phyloP scores from a whole-genome alignment of 768 basidiomycete species.

The Grammothele lineata region DNA sequence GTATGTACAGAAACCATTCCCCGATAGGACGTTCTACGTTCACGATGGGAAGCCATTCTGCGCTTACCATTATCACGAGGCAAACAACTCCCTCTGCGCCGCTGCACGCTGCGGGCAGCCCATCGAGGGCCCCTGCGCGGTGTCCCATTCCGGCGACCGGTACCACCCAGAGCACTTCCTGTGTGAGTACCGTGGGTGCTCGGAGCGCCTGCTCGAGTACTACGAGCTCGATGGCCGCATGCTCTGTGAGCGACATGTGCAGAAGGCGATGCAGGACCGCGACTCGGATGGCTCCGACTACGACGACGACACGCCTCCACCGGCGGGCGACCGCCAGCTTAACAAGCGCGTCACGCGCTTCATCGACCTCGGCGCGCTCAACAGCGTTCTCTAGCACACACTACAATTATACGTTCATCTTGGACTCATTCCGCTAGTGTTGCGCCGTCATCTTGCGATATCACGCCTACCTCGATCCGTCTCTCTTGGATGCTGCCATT shows the following conservation, averaged over 20 bases:
- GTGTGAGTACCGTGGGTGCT: conserved; percentile 67
- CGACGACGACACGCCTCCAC: conserved; percentile 10
- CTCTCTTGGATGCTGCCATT: background rate
- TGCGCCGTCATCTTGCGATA: background rate
- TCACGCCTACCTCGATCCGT: background rate
- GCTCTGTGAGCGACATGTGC: conserved; percentile 82
- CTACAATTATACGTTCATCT: too few relatives aligned
- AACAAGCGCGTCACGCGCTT: conserved; percentile 78
- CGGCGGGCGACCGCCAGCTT: too few relatives aligned
- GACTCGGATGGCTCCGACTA: conserved; percentile 19
- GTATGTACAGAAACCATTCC: conserved; percentile 72
- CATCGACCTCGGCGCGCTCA: conserved; percentile 55
- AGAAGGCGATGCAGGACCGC: conserved; percentile 22
- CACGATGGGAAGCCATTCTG: conserved; percentile 88
- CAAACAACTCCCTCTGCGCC: conserved; percentile 85
- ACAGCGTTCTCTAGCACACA: too few relatives aligned
- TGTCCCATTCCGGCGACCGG: conserved; percentile 73
- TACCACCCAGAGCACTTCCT: conserved; percentile 88
- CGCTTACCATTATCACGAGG: conserved; percentile 90
- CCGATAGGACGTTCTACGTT: conserved; percentile 89
- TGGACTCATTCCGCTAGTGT: too few relatives aligned
- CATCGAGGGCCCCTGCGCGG: conserved; percentile 90
- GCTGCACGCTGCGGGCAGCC: conserved; percentile 76
- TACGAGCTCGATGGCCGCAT: conserved; percentile 86
- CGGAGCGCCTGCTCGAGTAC: conserved; percentile 69